Percentiles rank a stretch among this genome's conserved stretches.
Conservation (phyloP, 371 early-diverging fungal genomes). For the Zychaea mexicana region DNA sequence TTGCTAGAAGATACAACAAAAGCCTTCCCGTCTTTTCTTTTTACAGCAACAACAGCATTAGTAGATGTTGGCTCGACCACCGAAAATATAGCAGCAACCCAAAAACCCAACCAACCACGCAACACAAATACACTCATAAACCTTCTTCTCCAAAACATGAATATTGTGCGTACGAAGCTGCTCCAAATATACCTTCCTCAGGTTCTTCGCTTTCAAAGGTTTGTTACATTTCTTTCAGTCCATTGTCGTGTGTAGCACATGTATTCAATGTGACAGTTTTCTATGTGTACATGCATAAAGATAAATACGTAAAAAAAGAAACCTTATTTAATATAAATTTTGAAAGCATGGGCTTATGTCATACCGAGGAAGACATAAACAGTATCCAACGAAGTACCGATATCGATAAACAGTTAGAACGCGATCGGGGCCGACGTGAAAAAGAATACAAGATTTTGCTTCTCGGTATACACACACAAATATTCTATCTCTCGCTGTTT, state of each 20-base stretch:
- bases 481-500: not conserved
- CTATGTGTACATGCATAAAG: too few relatives aligned
- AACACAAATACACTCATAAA: not conserved
- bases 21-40: not conserved
- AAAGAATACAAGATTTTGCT: slow-evolving; percentile 68
- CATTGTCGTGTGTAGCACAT: not conserved
- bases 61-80: slow-evolving; percentile 4
- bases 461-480: slow-evolving; percentile 45
- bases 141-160: not conserved
- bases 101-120: not conserved
- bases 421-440: slow-evolving; percentile 58
- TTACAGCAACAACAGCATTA: not conserved
- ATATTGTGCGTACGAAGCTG: slow-evolving; percentile 19
- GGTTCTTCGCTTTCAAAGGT: slow-evolving; percentile 25
- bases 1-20: too few relatives aligned
- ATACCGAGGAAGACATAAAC: slow-evolving; percentile 56
- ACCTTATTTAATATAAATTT: slow-evolving; percentile 3
- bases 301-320: not conserved
- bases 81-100: not conserved
- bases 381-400: slow-evolving; percentile 49
- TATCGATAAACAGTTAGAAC: slow-evolving; percentile 63
- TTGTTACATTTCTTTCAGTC: too few relatives aligned
- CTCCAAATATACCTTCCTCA: slow-evolving; percentile 22
- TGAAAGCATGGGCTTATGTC: slow-evolving; percentile 59
- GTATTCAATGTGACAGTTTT: too few relatives aligned